A percentile compares a stretch with the other conserved stretches of the same genome.
Evolutionary conservation across 257 asterid genomes (phyloP).

Genomic region (Solanum corneliomulleri): DNA sequence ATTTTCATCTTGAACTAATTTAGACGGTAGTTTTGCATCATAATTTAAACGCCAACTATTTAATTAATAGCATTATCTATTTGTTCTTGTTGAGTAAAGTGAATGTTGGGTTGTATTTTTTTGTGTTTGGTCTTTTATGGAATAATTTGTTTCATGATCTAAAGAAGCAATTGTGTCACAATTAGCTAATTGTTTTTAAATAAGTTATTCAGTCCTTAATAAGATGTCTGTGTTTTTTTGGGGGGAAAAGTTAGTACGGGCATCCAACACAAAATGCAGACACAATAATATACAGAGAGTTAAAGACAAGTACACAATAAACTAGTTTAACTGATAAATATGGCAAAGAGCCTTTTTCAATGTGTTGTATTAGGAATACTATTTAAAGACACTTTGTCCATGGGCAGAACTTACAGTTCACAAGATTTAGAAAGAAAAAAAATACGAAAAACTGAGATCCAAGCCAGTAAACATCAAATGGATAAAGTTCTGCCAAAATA

Average conservation of each 20-base stretch:
- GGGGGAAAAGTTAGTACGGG: too few relatives aligned
- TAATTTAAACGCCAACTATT: neutral
- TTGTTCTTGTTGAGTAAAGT: neutral
- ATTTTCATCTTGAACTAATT: neutral
- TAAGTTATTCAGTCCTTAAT: too few relatives aligned
- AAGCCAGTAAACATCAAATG: neutral
- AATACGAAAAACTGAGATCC: neutral
- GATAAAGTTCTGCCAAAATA: neutral
- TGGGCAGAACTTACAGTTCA: neutral
- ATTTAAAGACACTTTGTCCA: neutral
- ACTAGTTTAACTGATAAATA: neutral
- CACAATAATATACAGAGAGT: neutral
- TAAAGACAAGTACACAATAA: neutral
- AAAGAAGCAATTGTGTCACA: too few relatives aligned
- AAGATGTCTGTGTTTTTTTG: too few relatives aligned
- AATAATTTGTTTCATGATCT: neutral
- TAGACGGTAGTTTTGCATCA: neutral
- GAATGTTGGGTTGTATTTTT: neutral
- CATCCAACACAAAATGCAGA: neutral
- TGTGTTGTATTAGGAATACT: neutral
- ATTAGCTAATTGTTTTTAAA: too few relatives aligned
- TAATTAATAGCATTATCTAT: neutral
- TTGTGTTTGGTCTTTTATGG: neutral
- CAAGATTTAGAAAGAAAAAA: neutral
- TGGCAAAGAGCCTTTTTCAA: neutral